Percentiles rank a stretch among this genome's conserved stretches.
These are phyloP conservation scores for Sphagnum magellanicum DNA, from an alignment of 228 moss, liverwort and hornwort species.

Conservation along the genomic window DNA sequence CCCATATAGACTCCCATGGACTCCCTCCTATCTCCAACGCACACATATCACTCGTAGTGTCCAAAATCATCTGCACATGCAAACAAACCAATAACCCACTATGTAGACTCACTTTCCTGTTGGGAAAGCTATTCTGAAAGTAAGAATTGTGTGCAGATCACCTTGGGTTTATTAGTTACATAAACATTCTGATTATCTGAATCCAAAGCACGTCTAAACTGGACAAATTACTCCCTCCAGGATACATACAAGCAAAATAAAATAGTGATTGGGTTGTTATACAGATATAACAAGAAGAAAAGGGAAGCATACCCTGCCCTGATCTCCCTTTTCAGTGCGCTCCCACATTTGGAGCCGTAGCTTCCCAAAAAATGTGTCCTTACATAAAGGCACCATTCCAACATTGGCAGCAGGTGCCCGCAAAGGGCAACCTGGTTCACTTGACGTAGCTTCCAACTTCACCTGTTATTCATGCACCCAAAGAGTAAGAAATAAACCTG, in stretches of 20 bases:
- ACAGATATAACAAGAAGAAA: not conserved
- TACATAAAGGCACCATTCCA: constrained; percentile 85
- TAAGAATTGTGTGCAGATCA: not conserved
- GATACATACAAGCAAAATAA: too few species aligned
- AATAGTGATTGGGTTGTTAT: too few species aligned
- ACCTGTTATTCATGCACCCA: constrained; percentile 22
- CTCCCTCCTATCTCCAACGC: constrained; percentile 90
- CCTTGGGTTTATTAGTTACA: too few species aligned
- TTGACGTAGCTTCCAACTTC: constrained; percentile 60
- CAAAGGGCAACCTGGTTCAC: constrained; percentile 57
- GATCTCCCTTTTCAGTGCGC: constrained; percentile 26
- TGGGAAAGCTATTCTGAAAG: too few species aligned
- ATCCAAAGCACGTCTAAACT: too few species aligned
- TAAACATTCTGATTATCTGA: too few species aligned
- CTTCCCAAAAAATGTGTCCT: constrained; percentile 74
- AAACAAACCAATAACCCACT: too few species aligned
- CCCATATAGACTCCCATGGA: constrained; percentile 78
- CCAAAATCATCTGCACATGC: constrained; percentile 42
- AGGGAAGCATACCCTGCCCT: constrained; percentile 29
- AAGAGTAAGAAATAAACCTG: too few species aligned
- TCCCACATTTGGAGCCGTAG: constrained; percentile 73
- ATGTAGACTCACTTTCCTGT: too few species aligned
- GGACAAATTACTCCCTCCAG: too few species aligned
- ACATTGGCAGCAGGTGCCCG: constrained; percentile 88
- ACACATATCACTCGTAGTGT: constrained; percentile 64